Percentiles rank a stretch among this genome's conserved stretches.
Conservation (phyloP, 2,329 filamentous ascomycete species). For the Cordyceps fumosorosea region DNA sequence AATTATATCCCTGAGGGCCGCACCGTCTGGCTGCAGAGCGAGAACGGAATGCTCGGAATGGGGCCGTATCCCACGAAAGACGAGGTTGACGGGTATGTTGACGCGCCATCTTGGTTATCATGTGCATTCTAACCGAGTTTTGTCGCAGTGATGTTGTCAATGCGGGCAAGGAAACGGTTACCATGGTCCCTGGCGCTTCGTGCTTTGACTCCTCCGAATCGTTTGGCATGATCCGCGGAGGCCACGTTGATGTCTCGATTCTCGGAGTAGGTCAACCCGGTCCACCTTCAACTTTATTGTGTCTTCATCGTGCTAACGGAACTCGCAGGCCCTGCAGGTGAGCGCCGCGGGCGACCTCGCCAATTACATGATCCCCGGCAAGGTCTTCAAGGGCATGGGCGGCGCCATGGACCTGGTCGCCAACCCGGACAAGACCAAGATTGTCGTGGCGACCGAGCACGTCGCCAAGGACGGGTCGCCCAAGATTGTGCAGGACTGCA, state of each 20-base stretch:
- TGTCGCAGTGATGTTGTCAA: slow-evolving; percentile 63
- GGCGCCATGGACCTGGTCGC: slow-evolving; percentile 69
- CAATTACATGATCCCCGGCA: slow-evolving; percentile 87
- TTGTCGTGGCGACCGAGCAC: slow-evolving; percentile 65
- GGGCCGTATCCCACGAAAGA: slow-evolving; percentile 70
- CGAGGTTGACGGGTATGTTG: slow-evolving; percentile 55
- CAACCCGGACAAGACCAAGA: slow-evolving; percentile 65
- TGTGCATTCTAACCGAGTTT: too few relatives aligned
- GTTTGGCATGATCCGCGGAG: slow-evolving; percentile 81
- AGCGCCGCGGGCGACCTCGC: slow-evolving; percentile 72
- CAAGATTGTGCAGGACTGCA: slow-evolving; percentile 60
- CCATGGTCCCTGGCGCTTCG: slow-evolving; percentile 66
- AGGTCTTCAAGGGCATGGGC: slow-evolving; percentile 84
- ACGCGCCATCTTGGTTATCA: not conserved
- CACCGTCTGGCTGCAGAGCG: slow-evolving; percentile 77
- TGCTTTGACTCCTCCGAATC: slow-evolving; percentile 77
- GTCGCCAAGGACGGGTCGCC: slow-evolving; percentile 60
- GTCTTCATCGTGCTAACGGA: not conserved
- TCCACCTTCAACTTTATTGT: not conserved
- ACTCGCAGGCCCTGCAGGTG: slow-evolving; percentile 61
- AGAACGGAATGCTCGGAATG: slow-evolving; percentile 82
- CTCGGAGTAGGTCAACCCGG: slow-evolving; percentile 48
- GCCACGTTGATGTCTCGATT: slow-evolving; percentile 78
- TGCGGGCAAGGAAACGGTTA: slow-evolving; percentile 82
- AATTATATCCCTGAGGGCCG: slow-evolving; percentile 62